Evolutionary conservation across 2,329 filamentous ascomycete species (phyloP).

Genomic region (Elsinoe ampelina): DNA sequence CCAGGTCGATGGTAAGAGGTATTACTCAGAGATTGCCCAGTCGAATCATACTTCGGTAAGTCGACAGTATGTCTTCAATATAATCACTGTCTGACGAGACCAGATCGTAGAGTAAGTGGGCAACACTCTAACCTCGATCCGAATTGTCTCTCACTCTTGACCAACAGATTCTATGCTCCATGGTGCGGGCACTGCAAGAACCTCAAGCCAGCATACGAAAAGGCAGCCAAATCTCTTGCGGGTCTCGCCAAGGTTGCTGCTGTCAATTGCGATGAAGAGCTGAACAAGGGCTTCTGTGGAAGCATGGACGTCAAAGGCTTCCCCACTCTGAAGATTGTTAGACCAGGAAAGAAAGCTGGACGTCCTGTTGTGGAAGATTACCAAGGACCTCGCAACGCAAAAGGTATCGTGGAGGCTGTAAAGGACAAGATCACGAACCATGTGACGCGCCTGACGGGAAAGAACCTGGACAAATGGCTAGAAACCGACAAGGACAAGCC

Average conservation of each 20-base stretch:
- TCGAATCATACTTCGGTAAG: conserved; percentile 87
- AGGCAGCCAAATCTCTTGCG: conserved; percentile 78
- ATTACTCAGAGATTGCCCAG: conserved; percentile 71
- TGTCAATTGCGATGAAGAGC: conserved; percentile 87
- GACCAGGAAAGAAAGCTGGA: conserved; percentile 69
- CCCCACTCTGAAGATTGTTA: conserved; percentile 89
- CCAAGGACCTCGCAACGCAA: conserved; percentile 71
- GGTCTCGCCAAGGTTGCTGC: conserved; percentile 91
- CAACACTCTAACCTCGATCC: too few species aligned
- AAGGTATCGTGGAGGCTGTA: conserved; percentile 77
- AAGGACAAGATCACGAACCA: conserved; percentile 85
- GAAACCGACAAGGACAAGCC: conserved; percentile 55
- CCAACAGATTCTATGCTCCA: conserved; percentile 70
- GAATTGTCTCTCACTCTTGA: conserved; percentile 8
- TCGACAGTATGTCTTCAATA: conserved; percentile 4
- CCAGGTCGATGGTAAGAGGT: conserved; percentile 69
- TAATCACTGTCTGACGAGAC: not conserved
- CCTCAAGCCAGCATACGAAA: conserved; percentile 91
- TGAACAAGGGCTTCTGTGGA: conserved; percentile 81
- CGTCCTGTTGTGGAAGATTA: conserved; percentile 86
- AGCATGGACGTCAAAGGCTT: conserved; percentile 85
- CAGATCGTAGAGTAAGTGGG: conserved; percentile 33
- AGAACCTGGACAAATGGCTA: conserved; percentile 68
- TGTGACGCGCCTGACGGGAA: conserved; percentile 71
- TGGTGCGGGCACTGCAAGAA: conserved; percentile 98